Base-by-base conservation (phyloP, 1,284 basidiomycete species). In the Ceratobasidium papillatum region DNA sequence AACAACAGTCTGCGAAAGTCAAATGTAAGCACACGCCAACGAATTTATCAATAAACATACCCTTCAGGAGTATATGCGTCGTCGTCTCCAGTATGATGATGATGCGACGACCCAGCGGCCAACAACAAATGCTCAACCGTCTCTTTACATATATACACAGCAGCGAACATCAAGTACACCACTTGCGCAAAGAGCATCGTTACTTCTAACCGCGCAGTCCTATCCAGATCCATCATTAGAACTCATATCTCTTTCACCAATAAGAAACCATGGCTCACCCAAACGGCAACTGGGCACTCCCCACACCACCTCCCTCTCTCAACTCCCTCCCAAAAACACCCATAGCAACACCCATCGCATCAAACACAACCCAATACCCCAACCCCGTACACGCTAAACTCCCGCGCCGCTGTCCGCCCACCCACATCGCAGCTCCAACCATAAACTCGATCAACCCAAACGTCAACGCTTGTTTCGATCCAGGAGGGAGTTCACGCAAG, bases 321-420 rank as follows among this genome's bases (percentile, higher is more conserved):
- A 83, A 82, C 30, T 79, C 82, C 7, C 88, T 88, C 17, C 90
- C 79, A 1, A 91, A 81, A 27, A 84, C 83, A n/a, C 86, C 84
- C 22, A 91, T 79, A 4, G 85, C 88, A 3, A 95, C 87, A 0
- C 94, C 94, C 77, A 95, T 85, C 1, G 95, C 89, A 81, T 99
- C 97, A 80, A 99, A 99, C 0, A 99, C 95, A 36, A 98, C 90
- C 87, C 98, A 93, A 81, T 99, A 99, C 0, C 97, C 97, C 17
- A 99, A 82, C 0, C 95, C 97, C 0, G 96, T 96, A 74, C 93
- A 90, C 1, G 93, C 87, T 32, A 98, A 84, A 63, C 94, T 96
- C 19, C 96, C 96, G 34, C 89, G 88, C 76, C 93, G 90, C 81
- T 99, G 97, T 0, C 96, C 96, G n/a, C 87, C 86, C 1, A 97